Conservation (phyloP, 2,329 filamentous ascomycete species). For the Ceratocystiopsis brevicomis region DNA sequence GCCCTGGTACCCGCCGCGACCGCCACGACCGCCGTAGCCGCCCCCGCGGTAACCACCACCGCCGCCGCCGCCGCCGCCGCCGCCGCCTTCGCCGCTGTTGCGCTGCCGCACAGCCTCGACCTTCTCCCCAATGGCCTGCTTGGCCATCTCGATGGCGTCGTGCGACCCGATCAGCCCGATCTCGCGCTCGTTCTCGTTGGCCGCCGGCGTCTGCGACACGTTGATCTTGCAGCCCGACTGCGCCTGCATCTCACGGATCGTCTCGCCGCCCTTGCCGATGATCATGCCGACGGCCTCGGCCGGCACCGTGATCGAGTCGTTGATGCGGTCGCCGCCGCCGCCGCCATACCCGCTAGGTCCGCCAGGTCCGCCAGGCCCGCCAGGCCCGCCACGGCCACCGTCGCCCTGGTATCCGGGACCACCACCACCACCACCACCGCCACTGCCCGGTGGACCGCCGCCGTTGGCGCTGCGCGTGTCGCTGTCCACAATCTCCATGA, state of each 20-base stretch:
- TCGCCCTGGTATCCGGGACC: slow-evolving; percentile 12
- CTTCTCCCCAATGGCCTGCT: slow-evolving; percentile 76
- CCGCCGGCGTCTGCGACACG: slow-evolving; percentile 62
- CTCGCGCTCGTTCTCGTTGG: slow-evolving; percentile 62
- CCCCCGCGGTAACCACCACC: slow-evolving; percentile 23
- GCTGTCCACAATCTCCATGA: slow-evolving; percentile 87
- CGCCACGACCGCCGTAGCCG: slow-evolving; percentile 19
- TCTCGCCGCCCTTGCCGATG: slow-evolving; percentile 85
- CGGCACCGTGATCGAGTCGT: slow-evolving; percentile 68
- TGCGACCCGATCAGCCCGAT: slow-evolving; percentile 67
- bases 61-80: slow-evolving; percentile 21
- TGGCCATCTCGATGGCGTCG: slow-evolving; percentile 62
- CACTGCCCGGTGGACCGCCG: slow-evolving; percentile 9
- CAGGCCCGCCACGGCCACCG: slow-evolving; percentile 19
- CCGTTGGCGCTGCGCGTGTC: slow-evolving; percentile 42
- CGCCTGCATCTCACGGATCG: slow-evolving; percentile 85
- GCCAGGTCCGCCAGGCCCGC: slow-evolving; percentile 20
- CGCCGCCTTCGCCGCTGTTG: slow-evolving; percentile 28
- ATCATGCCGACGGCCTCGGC: slow-evolving; percentile 93
- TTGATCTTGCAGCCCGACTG: slow-evolving; percentile 87
- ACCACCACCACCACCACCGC: slow-evolving; percentile 17
- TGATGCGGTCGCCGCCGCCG: slow-evolving; percentile 46
- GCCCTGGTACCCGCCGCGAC: slow-evolving; percentile 14
- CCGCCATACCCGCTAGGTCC: slow-evolving; percentile 16
- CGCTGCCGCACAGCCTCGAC: slow-evolving; percentile 60